Evolutionary conservation across 139 green algal genomes (phyloP).

Genomic region (Picochlorum sp.): DNA sequence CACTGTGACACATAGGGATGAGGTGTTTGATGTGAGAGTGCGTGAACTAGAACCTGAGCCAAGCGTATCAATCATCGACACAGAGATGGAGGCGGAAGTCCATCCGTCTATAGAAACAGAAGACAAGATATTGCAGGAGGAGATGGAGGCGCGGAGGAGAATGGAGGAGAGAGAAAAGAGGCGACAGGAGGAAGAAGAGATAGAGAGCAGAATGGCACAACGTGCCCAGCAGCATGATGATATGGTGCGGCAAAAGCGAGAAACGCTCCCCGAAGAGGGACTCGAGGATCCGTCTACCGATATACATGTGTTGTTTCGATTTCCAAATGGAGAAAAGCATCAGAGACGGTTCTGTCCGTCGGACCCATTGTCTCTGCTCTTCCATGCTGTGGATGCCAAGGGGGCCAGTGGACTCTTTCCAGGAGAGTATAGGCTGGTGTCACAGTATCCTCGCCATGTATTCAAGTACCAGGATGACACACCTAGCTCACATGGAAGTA

Average conservation of each 20-base stretch:
- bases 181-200: conserved; percentile 15
- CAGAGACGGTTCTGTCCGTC: conserved; percentile 41
- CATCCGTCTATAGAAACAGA: conserved; percentile 64
- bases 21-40: conserved; percentile 36
- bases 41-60: conserved; percentile 44
- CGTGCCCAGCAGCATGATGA: background rate
- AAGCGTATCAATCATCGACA: conserved; percentile 36
- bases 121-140: conserved; percentile 31
- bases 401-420: conserved; percentile 15
- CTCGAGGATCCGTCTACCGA: background rate
- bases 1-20: conserved; percentile 25
- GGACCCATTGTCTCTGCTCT: conserved; percentile 37
- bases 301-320: conserved; percentile 34
- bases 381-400: conserved; percentile 61
- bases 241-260: background rate
- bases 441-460: conserved; percentile 54
- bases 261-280: conserved; percentile 5
- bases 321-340: conserved; percentile 55
- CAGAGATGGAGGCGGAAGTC: conserved; percentile 73
- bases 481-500: background rate
- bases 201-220: conserved; percentile 13
- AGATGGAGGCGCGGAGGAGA: conserved; percentile 10
- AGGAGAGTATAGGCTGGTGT: conserved; percentile 50
- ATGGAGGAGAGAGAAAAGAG: conserved; percentile 8
- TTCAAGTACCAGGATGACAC: conserved; percentile 14